phyloP scores from a whole-genome alignment of 345 rosid genomes.

The Eucalyptus caleyi region DNA sequence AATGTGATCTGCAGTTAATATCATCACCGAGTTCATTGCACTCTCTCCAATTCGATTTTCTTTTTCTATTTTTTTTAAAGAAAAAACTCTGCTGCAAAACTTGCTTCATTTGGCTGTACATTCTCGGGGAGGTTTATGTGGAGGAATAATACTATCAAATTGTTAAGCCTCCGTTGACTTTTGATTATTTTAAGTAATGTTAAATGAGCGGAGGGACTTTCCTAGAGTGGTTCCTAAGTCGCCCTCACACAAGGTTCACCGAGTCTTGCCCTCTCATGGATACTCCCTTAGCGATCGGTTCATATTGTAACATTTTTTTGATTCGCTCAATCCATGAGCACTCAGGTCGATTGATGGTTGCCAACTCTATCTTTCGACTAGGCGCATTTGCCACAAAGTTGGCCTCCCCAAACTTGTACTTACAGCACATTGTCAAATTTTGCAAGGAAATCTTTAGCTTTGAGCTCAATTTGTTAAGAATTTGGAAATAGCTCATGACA shows the following conservation, averaged over 20 bases:
- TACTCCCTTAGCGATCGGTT: neutral
- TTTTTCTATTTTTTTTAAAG: neutral
- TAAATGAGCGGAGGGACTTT: neutral
- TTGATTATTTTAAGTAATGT: neutral
- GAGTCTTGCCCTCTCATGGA: neutral
- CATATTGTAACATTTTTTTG: neutral
- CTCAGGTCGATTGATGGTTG: neutral
- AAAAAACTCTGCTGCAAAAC: neutral
- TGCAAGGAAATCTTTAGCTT: neutral
- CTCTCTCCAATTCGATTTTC: neutral
- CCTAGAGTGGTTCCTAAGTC: neutral
- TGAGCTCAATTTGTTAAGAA: neutral
- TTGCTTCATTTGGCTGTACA: neutral
- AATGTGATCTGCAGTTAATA: neutral
- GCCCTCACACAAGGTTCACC: neutral
- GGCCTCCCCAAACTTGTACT: too few species aligned
- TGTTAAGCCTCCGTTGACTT: neutral
- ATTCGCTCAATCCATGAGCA: neutral
- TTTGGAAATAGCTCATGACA: neutral
- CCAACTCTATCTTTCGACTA: neutral
- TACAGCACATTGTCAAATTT: too few species aligned
- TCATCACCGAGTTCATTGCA: neutral
- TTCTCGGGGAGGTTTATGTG: neutral
- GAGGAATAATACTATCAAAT: neutral
- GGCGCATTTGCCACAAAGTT: neutral